phyloP scores from a whole-genome alignment of 2,329 filamentous ascomycete genomes.

The Calycina marina region DNA sequence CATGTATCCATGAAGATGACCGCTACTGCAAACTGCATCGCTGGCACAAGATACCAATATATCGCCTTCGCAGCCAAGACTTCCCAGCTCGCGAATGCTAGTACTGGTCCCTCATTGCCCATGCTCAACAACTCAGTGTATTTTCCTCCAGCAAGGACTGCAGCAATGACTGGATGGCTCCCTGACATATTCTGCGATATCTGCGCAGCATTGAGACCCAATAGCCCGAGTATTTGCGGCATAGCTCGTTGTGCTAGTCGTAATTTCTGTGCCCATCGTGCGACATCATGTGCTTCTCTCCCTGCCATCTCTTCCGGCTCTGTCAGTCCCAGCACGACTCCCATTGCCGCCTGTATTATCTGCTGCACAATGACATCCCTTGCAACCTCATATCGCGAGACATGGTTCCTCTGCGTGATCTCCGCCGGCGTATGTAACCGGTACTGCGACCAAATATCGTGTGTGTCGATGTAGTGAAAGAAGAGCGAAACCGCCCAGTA shows the following conservation, averaged over 20 bases:
- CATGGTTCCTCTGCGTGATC: conserved; percentile 79
- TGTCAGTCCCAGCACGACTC: conserved; percentile 50
- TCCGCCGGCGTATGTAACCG: conserved; percentile 91
- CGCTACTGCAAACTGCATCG: conserved; percentile 60
- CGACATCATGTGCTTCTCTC: conserved; percentile 71
- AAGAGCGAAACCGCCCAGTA: conserved; percentile 81
- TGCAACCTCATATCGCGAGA: conserved; percentile 69
- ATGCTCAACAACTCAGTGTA: conserved; percentile 55
- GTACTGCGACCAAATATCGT: conserved; percentile 80
- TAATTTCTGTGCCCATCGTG: conserved; percentile 76
- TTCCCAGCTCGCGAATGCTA: conserved; percentile 77
- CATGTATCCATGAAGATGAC: conserved; percentile 78
- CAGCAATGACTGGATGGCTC: conserved; percentile 60
- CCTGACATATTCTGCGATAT: conserved; percentile 62
- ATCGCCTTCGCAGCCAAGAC: conserved; percentile 56
- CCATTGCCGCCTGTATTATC: conserved; percentile 67
- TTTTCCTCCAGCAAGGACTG: conserved; percentile 61
- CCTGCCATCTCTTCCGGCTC: conserved; percentile 64
- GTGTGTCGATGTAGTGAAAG: conserved; percentile 70
- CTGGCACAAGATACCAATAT: conserved; percentile 67
- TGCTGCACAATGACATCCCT: conserved; percentile 89
- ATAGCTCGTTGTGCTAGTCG: conserved; percentile 67
- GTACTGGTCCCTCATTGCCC: conserved; percentile 38
- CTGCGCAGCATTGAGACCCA: conserved; percentile 63
- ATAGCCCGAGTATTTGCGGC: conserved; percentile 50